Evolutionary conservation across 805 yeast genomes (phyloP).

Genomic region (Priceomyces melissophilus): DNA sequence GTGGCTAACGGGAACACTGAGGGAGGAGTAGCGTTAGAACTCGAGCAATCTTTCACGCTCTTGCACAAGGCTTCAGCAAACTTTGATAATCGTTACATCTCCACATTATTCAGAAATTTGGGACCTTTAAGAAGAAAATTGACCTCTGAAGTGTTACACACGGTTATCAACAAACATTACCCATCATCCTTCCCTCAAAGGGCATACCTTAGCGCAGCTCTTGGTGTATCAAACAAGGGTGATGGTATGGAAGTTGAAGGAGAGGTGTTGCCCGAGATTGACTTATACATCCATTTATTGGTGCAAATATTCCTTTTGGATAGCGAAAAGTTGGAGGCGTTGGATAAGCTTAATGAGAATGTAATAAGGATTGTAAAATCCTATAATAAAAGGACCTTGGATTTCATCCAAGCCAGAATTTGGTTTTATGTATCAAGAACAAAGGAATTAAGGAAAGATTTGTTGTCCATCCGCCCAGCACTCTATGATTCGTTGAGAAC

Average conservation of each 20-base stretch:
- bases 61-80: conserved; percentile 62
- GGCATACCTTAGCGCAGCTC: conserved; percentile 32
- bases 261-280: conserved; percentile 68
- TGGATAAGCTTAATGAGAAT: conserved; percentile 52
- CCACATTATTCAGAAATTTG: conserved; percentile 81
- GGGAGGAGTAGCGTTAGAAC: conserved; percentile 27
- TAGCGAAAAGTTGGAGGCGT: conserved; percentile 43
- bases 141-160: conserved; percentile 45
- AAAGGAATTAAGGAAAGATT: conserved; percentile 57
- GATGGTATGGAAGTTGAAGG: conserved; percentile 28
- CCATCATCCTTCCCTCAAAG: conserved; percentile 47
- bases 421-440: conserved; percentile 90
- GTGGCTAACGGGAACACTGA: conserved; percentile 5
- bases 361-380: conserved; percentile 53
- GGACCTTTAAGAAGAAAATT: conserved; percentile 69
- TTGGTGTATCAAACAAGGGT: conserved; percentile 21
- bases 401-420: conserved; percentile 79
- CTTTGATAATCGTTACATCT: conserved; percentile 82
- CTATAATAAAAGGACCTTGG: conserved; percentile 79
- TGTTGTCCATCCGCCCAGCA: conserved; percentile 61
- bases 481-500: conserved; percentile 76
- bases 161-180: conserved; percentile 54
- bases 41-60: conserved; percentile 43
- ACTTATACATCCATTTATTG: conserved; percentile 73
- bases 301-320: conserved; percentile 77